Base-by-base conservation (phyloP, 2,329 filamentous ascomycete genomes). In the Epichloe gansuensis region DNA sequence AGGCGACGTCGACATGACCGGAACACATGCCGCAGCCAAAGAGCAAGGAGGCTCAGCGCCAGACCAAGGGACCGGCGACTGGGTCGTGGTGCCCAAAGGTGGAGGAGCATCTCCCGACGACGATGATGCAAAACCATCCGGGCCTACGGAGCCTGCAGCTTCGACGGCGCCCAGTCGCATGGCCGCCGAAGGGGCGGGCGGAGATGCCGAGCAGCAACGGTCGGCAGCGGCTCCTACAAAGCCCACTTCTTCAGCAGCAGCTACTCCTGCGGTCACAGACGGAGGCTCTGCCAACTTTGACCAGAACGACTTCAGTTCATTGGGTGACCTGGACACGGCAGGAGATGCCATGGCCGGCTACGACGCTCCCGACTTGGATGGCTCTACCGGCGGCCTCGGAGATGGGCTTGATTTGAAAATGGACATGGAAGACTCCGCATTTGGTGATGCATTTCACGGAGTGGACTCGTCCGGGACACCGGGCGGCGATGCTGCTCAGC, bases 391-490 rank as follows among this genome's bases (percentile, higher is more conserved):
- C 4, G 74, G 73, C 34, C 66, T 78, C 4, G 77, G 72, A 23
- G 77, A 80, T 42, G 79, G 76, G 8, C 65, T 78, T n/a, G 76
- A 78, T 63, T 65, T 83, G 49, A 74, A 77, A 59, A 77, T 83
- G 70, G 84, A 84, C 56, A 77, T 89, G 72, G 85, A 88, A 46
- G 85, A 89, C 61, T 88, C 84, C 38, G 87, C 86, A 1, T 93
- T 93, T 69, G 87, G 86, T 3, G 86, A 93, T 59, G 87, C 87
- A 0, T 88, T 91, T 67, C 85, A 89, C 59, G 80, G 77, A 4
- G 76, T 81, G 12, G 75, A 73, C 21, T 60, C 63, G 42, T 63
- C 63, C 9, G 65, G 60, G 50, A 72, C 69, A 31, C 68, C 68
- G 2, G 65, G 60, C 17, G 64, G 67, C 17, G 17, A 21, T 21